Conservation (phyloP, 2,329 filamentous ascomycete species). For the Chaetomiaceae sp. region DNA sequence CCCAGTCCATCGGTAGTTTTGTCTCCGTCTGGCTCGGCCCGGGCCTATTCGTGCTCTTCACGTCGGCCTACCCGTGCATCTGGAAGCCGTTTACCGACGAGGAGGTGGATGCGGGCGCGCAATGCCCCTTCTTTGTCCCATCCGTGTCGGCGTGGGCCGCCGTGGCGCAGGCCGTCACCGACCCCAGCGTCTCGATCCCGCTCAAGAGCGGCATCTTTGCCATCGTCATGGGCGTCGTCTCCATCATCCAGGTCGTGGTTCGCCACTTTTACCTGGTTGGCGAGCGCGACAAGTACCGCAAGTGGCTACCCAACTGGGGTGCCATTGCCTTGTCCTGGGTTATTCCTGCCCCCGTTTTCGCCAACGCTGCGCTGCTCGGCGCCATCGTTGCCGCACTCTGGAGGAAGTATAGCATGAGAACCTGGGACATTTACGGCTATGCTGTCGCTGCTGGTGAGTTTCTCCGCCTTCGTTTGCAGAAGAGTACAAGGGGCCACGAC, state of each 20-base stretch:
- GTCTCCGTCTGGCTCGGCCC: slow-evolving; percentile 64
- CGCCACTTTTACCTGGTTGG: slow-evolving; percentile 53
- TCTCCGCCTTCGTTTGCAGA: neutral
- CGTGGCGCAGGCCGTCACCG: slow-evolving; percentile 58
- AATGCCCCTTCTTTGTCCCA: slow-evolving; percentile 58
- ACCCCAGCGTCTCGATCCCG: slow-evolving; percentile 53
- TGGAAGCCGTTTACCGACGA: slow-evolving; percentile 30
- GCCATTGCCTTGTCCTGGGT: slow-evolving; percentile 57
- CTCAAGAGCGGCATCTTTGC: slow-evolving; percentile 53
- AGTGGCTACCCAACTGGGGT: slow-evolving; percentile 59
- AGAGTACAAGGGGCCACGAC: neutral
- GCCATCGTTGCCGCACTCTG: slow-evolving; percentile 49
- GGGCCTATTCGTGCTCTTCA: slow-evolving; percentile 64
- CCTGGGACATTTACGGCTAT: slow-evolving; percentile 56
- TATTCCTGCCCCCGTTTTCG: slow-evolving; percentile 52
- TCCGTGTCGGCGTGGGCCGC: slow-evolving; percentile 64
- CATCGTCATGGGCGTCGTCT: slow-evolving; percentile 50
- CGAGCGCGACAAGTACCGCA: slow-evolving; percentile 48
- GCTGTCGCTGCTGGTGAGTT: slow-evolving; percentile 41
- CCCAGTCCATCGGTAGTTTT: slow-evolving; percentile 58
- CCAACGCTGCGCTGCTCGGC: slow-evolving; percentile 55
- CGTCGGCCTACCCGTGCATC: slow-evolving; percentile 65
- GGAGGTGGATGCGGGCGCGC: slow-evolving; percentile 29
- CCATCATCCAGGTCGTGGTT: slow-evolving; percentile 48
- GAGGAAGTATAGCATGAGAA: slow-evolving; percentile 48